phyloP scores from a whole-genome alignment of 225 moss, liverwort and hornwort genomes.

The Sphagnum contortum region DNA sequence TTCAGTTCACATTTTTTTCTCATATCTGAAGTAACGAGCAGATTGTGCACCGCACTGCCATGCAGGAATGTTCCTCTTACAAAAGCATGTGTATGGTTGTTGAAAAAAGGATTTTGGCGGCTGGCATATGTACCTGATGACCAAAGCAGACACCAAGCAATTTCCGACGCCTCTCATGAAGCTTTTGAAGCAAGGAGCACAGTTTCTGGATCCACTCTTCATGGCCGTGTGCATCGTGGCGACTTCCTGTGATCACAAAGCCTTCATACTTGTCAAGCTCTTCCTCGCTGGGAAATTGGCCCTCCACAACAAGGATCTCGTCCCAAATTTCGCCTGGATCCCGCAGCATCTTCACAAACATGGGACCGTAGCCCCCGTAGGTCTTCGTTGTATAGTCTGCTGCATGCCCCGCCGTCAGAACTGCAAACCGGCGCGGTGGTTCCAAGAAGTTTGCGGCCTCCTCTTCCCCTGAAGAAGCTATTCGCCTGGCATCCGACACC shows the following conservation, averaged over 20 bases:
- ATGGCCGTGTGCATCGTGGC: conserved; percentile 71
- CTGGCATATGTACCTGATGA: conserved; percentile 53
- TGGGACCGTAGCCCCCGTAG: conserved; percentile 68
- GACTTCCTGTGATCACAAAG: conserved; percentile 78
- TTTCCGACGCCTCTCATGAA: conserved; percentile 59
- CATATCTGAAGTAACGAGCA: too few relatives aligned
- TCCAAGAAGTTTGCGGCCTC: too few relatives aligned
- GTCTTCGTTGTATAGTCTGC: conserved; percentile 34
- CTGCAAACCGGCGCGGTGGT: conserved; percentile 24
- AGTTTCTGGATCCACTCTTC: conserved; percentile 72
- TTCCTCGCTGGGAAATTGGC: conserved; percentile 55
- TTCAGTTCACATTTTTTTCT: too few relatives aligned
- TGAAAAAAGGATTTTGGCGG: too few relatives aligned
- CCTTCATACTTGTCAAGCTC: conserved; percentile 70
- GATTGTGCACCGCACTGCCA: too few relatives aligned
- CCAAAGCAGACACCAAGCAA: conserved; percentile 77
- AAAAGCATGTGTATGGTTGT: too few relatives aligned
- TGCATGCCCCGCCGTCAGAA: conserved; percentile 35
- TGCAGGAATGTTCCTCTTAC: too few relatives aligned
- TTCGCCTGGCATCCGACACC: too few relatives aligned
- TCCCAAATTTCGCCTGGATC: conserved; percentile 82
- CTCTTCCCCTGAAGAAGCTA: too few relatives aligned
- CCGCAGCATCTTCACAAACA: conserved; percentile 61
- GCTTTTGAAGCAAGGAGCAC: conserved; percentile 39
- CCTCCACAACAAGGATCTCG: conserved; percentile 63